phyloP scores from a whole-genome alignment of 805 yeast species.

The Lipomyces orientalis region DNA sequence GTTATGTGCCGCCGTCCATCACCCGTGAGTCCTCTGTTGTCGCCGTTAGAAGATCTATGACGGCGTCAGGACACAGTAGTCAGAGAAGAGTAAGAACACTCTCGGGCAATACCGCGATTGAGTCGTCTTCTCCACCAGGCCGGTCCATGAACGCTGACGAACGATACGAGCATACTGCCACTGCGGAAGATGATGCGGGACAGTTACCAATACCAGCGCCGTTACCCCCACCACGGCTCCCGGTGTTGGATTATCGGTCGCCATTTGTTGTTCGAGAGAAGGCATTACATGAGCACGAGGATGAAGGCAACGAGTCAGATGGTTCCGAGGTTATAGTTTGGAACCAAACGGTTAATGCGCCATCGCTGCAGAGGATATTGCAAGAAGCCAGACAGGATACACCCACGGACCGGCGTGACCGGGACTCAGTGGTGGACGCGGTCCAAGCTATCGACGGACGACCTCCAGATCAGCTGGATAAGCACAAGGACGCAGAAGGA shows the following conservation, averaged over 20 bases:
- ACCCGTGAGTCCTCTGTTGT: background rate
- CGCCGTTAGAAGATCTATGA: background rate
- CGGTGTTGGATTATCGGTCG: constrained; percentile 18
- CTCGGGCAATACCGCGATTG: constrained; percentile 6
- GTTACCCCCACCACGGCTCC: constrained; percentile 18
- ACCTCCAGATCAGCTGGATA: background rate
- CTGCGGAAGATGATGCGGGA: constrained; percentile 17
- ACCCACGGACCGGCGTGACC: background rate
- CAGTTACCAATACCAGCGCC: constrained; percentile 9
- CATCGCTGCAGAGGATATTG: constrained; percentile 6
- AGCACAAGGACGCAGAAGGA: background rate
- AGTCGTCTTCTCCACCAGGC: background rate
- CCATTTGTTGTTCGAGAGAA: constrained; percentile 16
- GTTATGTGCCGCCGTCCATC: background rate
- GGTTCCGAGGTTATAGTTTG: constrained; percentile 9
- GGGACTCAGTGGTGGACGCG: background rate
- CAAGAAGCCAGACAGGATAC: background rate
- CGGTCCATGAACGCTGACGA: background rate
- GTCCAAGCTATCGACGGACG: background rate
- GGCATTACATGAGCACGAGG: background rate
- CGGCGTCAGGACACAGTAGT: background rate
- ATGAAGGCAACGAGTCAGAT: background rate
- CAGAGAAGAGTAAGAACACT: background rate
- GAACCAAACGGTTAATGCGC: constrained; percentile 12
- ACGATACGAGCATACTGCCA: background rate